Conservation (phyloP, 148 eudicot species). For the Camellia granthamiana region DNA sequence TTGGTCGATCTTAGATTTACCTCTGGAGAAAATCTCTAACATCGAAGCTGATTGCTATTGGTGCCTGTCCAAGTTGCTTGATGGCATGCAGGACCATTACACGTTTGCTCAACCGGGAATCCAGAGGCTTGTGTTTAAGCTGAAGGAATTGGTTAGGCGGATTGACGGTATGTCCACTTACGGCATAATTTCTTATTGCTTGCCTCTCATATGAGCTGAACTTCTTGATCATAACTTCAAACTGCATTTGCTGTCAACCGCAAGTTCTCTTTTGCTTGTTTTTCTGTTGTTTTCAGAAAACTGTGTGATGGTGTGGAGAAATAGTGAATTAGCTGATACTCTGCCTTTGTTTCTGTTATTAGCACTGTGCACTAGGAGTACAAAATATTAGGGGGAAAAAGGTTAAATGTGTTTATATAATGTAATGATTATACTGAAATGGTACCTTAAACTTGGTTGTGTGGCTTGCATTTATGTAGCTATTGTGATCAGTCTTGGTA, state of each 20-base stretch:
- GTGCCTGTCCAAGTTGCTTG: slow-evolving; percentile 91
- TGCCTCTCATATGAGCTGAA: neutral
- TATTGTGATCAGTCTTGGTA: neutral
- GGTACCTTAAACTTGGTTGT: neutral
- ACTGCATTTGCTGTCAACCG: neutral
- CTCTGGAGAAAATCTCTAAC: slow-evolving; percentile 56
- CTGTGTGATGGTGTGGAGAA: neutral
- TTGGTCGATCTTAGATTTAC: slow-evolving; percentile 63
- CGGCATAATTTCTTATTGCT: neutral
- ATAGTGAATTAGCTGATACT: neutral
- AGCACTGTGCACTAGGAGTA: neutral
- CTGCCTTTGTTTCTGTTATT: neutral
- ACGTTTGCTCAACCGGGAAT: slow-evolving; percentile 99
- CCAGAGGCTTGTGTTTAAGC: slow-evolving; percentile 92
- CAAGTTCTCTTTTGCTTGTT: neutral
- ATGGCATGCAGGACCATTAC: slow-evolving; percentile 97
- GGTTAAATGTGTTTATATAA: neutral
- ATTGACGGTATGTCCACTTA: slow-evolving; percentile 66
- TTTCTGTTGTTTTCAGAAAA: neutral
- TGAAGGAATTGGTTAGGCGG: slow-evolving; percentile 86
- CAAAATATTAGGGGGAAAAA: neutral
- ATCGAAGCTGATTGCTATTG: slow-evolving; percentile 96
- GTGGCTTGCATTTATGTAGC: neutral
- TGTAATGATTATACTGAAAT: neutral
- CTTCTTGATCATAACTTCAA: neutral